phyloP scores from a whole-genome alignment of 2,329 filamentous ascomycete genomes.

The Aspergillus intermedius region DNA sequence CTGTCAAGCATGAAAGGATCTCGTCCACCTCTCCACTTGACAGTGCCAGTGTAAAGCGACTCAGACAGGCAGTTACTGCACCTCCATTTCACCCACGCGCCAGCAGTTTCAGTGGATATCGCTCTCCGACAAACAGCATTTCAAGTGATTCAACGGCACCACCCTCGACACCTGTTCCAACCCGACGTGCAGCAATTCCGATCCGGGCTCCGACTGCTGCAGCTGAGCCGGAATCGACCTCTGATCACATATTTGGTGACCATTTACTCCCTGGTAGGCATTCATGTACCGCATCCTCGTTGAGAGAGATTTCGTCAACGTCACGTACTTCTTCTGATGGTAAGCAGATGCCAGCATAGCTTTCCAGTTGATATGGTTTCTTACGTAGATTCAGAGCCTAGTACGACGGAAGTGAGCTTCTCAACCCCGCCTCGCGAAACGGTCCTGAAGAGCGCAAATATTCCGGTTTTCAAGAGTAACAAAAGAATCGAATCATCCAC shows the following conservation, averaged over 20 bases:
- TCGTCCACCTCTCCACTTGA: neutral
- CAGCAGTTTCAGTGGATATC: conserved; percentile 5
- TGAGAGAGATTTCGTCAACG: neutral
- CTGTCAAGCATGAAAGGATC: neutral
- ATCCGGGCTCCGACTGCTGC: neutral
- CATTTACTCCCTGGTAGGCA: conserved; percentile 18
- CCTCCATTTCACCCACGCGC: conserved; percentile 6
- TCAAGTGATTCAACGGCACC: conserved; percentile 4
- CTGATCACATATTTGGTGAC: conserved; percentile 13
- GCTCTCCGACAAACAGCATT: conserved; percentile 3
- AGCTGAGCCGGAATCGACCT: neutral
- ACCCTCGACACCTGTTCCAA: neutral
- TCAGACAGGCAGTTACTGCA: conserved; percentile 8
- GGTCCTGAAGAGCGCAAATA: neutral
- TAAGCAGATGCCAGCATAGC: neutral
- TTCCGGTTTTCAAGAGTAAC: neutral
- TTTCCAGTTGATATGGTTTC: neutral
- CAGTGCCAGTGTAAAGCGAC: conserved; percentile 1
- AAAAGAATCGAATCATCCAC: neutral
- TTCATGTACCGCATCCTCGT: neutral
- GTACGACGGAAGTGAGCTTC: neutral
- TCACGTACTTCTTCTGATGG: neutral
- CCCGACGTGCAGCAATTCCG: neutral
- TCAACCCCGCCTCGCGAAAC: neutral
- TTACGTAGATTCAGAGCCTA: neutral